Evolutionary conservation across 73 alveolate genomes (phyloP), one percentile per base, ranked within the genome.

Genomic region (Paramecium sonneborni): DNA sequence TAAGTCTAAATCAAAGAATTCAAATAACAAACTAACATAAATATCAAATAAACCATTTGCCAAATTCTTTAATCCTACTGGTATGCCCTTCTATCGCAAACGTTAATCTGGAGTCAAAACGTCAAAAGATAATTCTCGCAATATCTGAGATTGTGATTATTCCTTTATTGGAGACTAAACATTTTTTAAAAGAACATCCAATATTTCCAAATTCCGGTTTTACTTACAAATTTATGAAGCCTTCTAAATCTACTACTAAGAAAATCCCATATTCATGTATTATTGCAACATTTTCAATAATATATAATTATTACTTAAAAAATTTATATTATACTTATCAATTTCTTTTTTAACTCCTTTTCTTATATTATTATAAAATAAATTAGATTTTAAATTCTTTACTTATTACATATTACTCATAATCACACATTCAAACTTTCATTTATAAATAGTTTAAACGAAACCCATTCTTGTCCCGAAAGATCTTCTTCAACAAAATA

Each of bases 1-100:
- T 93, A 95, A 37, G 97, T 32, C 88, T 97, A 92, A 57, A 97
- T 85, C 70, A 97, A 79, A 20, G 98, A 96, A 85, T 97, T 97
- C 69, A 97, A 92, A 93, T 94, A 97, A 93, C 99, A 97, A 10
- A 98, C 96, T 79, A 43, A 14, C 37, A 39, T 43, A 43, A 20
- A 23, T 24, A 41, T 20, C 32, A 20, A 18, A 35, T 3, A 52
- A 52, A 34, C 98, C 96, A 84, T 96, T 96, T 12, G 98, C 99
- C 74, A 95, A 43, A 76, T 96, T 96, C 79, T 95, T 95, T 44
- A 96, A 68, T 12, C 98, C 98, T 1, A 93, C 96, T 24, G 97
- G 96, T n/a, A 46, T 88, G 1, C 93, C 94, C 34, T 84, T 92
- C 11, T 34, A 67, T 93, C 97, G 72, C 32, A 41, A 62, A 32